phyloP scores from a whole-genome alignment of 2,329 filamentous ascomycete species.

The Cytospora piceae region DNA sequence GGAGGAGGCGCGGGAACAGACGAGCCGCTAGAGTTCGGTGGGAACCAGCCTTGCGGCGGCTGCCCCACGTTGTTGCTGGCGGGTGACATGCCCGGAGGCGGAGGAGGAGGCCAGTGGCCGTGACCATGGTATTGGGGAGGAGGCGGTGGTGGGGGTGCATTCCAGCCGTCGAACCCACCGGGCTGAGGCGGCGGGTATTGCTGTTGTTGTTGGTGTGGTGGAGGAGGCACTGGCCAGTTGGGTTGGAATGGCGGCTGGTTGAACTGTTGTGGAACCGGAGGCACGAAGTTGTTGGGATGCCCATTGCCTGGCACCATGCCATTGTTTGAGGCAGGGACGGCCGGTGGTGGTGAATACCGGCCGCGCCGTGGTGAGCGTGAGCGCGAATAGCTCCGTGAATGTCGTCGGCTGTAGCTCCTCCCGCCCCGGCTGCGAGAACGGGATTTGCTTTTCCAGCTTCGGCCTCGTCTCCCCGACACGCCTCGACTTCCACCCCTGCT shows the following conservation, averaged over 20 bases:
- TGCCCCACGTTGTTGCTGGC: constrained; percentile 20
- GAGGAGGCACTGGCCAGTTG: constrained; percentile 27
- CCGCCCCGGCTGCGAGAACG: constrained; percentile 31
- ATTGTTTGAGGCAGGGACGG: constrained; percentile 5
- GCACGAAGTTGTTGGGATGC: constrained; percentile 28
- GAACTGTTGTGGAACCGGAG: constrained; percentile 28
- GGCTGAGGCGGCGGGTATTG: constrained; percentile 29
- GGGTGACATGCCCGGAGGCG: constrained; percentile 31
- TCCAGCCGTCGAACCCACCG: constrained; percentile 32
- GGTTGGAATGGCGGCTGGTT: constrained; percentile 27
- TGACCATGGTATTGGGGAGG: constrained; percentile 46
- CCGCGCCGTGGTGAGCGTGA: constrained; percentile 35
- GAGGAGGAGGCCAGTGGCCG: constrained; percentile 48
- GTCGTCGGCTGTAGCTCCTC: constrained; percentile 38
- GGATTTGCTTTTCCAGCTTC: constrained; percentile 33
- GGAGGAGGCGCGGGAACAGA: constrained; percentile 20
- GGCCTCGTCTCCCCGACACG: constrained; percentile 32
- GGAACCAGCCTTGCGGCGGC: constrained; percentile 36
- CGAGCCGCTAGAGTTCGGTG: constrained; percentile 14
- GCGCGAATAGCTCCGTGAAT: constrained; percentile 33
- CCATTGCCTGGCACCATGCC: constrained; percentile 4
- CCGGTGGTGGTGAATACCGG: constrained; percentile 26
- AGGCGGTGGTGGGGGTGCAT: constrained; percentile 38
- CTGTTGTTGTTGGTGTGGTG: constrained; percentile 29
- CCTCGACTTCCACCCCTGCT: constrained; percentile 28